Conservation (phyloP, 2,329 filamentous ascomycete genomes). For the Parastagonospora avenae region DNA sequence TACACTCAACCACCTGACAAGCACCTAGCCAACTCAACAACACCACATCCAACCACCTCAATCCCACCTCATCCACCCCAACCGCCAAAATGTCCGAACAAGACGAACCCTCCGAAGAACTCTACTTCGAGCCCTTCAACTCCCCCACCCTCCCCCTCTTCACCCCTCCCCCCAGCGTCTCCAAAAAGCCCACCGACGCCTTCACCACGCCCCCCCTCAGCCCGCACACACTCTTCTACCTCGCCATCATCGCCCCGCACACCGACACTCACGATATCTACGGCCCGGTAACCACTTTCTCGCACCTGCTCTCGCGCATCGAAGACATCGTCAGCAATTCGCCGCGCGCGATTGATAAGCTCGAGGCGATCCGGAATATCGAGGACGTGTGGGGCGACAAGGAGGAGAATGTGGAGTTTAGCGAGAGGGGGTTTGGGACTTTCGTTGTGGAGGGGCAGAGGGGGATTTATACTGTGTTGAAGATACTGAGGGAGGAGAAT, state of each 20-base stretch:
- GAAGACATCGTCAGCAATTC: conserved; percentile 14
- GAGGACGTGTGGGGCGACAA: conserved; percentile 11
- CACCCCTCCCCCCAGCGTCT: conserved; percentile 5
- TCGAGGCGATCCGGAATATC: conserved; percentile 5
- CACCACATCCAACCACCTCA: not conserved
- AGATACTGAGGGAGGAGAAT: conserved; percentile 16
- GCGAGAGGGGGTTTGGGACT: conserved; percentile 10
- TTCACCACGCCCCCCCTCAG: conserved; percentile 8
- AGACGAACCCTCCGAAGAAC: not conserved
- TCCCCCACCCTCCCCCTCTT: not conserved
- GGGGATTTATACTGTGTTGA: conserved; percentile 16
- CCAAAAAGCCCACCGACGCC: conserved; percentile 18
- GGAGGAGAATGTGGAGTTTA: conserved; percentile 2
- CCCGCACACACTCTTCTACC: conserved; percentile 28
- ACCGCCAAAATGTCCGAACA: conserved; percentile 6
- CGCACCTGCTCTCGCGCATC: conserved; percentile 21
- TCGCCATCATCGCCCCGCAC: conserved; percentile 27
- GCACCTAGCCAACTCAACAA: not conserved
- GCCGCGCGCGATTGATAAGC: conserved; percentile 27
- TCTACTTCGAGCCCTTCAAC: conserved; percentile 10
- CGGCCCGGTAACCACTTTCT: conserved; percentile 24
- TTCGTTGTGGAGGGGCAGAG: conserved; percentile 23
- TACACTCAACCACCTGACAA: not conserved
- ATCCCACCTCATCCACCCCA: not conserved
- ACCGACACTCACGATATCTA: conserved; percentile 22